phyloP scores from a whole-genome alignment of 768 basidiomycete species.

The Suillus tomentosus region DNA sequence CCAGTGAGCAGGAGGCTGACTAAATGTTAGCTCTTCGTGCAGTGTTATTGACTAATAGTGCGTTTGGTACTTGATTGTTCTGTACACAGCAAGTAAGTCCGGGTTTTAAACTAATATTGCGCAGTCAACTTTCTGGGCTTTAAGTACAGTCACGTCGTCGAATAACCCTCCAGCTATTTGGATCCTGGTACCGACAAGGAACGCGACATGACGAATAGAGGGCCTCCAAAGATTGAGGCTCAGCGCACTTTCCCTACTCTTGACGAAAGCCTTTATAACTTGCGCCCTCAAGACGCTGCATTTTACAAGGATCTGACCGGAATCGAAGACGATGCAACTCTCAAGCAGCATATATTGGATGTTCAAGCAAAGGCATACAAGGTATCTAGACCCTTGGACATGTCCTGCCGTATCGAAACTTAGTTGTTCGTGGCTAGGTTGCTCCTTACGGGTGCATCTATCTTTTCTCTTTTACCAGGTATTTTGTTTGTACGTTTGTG shows the following conservation, averaged over 20 bases:
- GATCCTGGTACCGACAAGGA: neutral
- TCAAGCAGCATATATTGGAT: conserved; percentile 29
- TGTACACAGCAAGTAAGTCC: neutral
- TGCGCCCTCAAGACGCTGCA: conserved; percentile 1
- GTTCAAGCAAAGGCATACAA: conserved; percentile 30
- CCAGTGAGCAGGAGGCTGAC: neutral
- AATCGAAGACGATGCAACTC: conserved; percentile 25
- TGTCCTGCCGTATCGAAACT: neutral
- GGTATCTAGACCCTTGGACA: conserved; percentile 9
- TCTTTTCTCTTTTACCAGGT: neutral
- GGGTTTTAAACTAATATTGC: neutral
- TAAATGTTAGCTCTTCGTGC: neutral
- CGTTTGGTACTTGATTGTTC: neutral
- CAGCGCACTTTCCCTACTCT: conserved; percentile 9
- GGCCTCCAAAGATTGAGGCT: neutral
- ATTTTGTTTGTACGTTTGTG: neutral
- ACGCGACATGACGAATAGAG: neutral
- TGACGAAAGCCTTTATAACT: conserved; percentile 9
- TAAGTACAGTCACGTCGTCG: neutral
- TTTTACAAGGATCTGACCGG: conserved; percentile 30
- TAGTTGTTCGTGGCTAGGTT: conserved; percentile 3
- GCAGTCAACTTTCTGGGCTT: neutral
- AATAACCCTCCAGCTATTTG: neutral
- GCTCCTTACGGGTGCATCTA: conserved; percentile 15
- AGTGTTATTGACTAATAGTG: neutral